Conservation (phyloP, 352 stramenopile species). For the Lagenidium sp. region DNA sequence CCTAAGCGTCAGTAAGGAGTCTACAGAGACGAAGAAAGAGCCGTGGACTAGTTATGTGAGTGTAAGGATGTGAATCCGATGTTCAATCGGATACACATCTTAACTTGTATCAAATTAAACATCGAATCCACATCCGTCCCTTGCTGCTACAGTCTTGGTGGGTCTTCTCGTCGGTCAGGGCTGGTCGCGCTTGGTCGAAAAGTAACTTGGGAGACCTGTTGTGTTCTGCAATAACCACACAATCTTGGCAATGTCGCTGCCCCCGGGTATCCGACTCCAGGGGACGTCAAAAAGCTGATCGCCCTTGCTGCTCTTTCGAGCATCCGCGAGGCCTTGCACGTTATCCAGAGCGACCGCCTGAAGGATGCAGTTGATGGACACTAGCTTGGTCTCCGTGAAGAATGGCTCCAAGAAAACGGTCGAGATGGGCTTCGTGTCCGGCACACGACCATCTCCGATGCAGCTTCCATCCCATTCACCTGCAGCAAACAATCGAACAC, state of each 20-base stretch:
- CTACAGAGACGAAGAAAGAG: no score
- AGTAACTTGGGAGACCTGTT: slow-evolving; percentile 27
- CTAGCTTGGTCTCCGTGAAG: slow-evolving; percentile 33
- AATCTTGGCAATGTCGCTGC: slow-evolving; percentile 59
- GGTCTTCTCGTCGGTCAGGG: no score
- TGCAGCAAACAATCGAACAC: slow-evolving; percentile 61
- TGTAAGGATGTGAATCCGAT: no score
- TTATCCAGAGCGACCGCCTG: slow-evolving; percentile 48
- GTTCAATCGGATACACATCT: no score
- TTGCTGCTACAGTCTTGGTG: no score
- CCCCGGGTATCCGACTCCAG: slow-evolving; percentile 76
- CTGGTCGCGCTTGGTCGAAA: no score
- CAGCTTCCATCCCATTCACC: slow-evolving; percentile 77
- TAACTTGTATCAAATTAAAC: no score
- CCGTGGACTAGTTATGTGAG: no score
- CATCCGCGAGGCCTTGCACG: slow-evolving; percentile 19
- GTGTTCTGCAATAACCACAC: slow-evolving; percentile 70
- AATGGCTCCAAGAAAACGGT: slow-evolving; percentile 75
- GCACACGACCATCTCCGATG: slow-evolving; percentile 79
- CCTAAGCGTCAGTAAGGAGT: slow-evolving; percentile 23
- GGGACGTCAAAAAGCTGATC: slow-evolving; percentile 46
- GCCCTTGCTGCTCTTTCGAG: slow-evolving; percentile 28
- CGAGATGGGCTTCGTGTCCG: slow-evolving; percentile 51
- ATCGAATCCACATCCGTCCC: no score
- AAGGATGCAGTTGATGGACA: slow-evolving; percentile 67